phyloP scores from a whole-genome alignment of 2,329 filamentous ascomycete species.

The Blastomyces emzantsi region DNA sequence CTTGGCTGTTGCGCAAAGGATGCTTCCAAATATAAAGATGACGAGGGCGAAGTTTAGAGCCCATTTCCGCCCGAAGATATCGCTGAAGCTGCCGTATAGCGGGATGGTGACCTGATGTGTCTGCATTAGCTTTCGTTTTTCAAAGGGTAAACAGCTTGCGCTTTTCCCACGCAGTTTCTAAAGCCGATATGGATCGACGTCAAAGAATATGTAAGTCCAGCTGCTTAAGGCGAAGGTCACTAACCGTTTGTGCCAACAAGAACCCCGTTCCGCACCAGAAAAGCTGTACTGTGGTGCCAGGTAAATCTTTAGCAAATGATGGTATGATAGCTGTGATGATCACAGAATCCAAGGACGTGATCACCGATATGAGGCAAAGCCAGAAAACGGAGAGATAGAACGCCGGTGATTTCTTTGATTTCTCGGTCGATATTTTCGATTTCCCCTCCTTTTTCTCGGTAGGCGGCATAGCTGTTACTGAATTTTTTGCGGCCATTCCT shows the following conservation, averaged over 20 bases:
- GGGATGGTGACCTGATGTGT: slow-evolving; percentile 8
- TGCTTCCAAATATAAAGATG: slow-evolving; percentile 37
- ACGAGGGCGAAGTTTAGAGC: slow-evolving; percentile 24
- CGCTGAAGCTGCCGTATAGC: slow-evolving; percentile 10
- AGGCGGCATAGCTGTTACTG: not conserved
- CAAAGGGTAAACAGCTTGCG: no score
- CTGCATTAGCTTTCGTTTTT: not conserved
- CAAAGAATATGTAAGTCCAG: not conserved
- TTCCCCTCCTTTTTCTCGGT: not conserved
- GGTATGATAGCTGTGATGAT: slow-evolving; percentile 7
- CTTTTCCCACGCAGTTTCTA: no score
- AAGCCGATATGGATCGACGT: not conserved
- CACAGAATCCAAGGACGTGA: slow-evolving; percentile 7
- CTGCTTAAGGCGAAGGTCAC: not conserved
- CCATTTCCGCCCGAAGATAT: slow-evolving; percentile 14
- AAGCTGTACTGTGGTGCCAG: slow-evolving; percentile 4
- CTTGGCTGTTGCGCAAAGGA: slow-evolving; percentile 35
- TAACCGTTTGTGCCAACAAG: slow-evolving; percentile 5
- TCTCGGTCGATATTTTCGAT: not conserved
- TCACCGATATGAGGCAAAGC: slow-evolving; percentile 9
- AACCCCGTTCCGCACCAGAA: slow-evolving; percentile 10
- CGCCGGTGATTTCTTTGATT: slow-evolving; percentile 2
- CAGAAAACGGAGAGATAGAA: slow-evolving; percentile 6
- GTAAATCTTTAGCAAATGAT: not conserved
- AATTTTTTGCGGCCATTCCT: not conserved